Conservation (phyloP, 495 filamentous ascomycete genomes). For the Penicillium atrosanguineum region DNA sequence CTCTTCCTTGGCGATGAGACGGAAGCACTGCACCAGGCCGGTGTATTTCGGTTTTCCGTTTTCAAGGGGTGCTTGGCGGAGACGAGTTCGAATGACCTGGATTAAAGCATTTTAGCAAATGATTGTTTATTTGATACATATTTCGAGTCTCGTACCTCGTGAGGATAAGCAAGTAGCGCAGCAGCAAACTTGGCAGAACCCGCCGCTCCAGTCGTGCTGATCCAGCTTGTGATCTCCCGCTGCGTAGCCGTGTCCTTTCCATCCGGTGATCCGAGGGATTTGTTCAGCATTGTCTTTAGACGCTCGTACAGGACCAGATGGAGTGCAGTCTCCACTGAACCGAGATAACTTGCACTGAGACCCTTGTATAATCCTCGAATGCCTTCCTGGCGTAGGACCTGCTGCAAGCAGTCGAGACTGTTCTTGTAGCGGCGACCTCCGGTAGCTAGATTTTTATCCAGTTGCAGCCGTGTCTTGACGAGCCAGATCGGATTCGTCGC, state of each 20-base stretch:
- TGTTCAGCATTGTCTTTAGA: constrained; percentile 64
- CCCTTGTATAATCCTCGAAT: constrained; percentile 78
- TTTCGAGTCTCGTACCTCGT: constrained; percentile 58
- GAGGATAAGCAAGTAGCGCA: constrained; percentile 78
- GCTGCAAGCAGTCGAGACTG: constrained; percentile 73
- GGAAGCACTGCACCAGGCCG: constrained; percentile 78
- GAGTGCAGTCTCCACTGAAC: constrained; percentile 79
- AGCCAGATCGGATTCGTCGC: constrained; percentile 93
- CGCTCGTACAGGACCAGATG: constrained; percentile 89
- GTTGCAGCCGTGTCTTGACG: constrained; percentile 83
- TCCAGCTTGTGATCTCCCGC: constrained; percentile 34
- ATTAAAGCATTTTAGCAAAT: constrained; percentile 4
- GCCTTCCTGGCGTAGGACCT: constrained; percentile 76
- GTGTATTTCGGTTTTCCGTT: constrained; percentile 77
- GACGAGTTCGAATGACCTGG: constrained; percentile 73
- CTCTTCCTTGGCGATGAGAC: constrained; percentile 78
- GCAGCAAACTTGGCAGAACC: constrained; percentile 80
- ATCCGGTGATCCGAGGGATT: constrained; percentile 47
- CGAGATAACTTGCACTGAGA: constrained; percentile 82
- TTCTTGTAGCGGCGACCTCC: constrained; percentile 74
- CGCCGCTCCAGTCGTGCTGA: constrained; percentile 62
- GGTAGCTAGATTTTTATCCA: constrained; percentile 67
- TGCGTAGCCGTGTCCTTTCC: constrained; percentile 23
- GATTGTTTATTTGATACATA: constrained; percentile 1
- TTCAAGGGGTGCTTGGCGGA: constrained; percentile 75